phyloP scores from a whole-genome alignment of 257 asterid genomes.

The Solanum medicagineum region DNA sequence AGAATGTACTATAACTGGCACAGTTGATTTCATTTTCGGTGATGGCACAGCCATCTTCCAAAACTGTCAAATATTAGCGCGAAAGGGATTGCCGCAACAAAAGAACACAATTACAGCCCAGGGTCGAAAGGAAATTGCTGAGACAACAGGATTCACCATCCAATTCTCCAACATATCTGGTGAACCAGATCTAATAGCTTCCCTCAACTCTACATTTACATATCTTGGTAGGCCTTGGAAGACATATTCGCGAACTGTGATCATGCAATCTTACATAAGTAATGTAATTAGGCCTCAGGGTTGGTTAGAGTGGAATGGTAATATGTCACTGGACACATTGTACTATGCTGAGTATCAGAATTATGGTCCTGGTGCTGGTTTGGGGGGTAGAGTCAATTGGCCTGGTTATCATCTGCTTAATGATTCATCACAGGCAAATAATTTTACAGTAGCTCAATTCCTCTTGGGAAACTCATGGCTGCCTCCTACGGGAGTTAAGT shows the following conservation, averaged over 20 bases:
- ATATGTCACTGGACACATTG: conserved; percentile 24
- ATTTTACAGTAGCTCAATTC: conserved; percentile 35
- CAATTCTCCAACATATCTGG: conserved; percentile 39
- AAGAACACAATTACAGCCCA: conserved; percentile 59
- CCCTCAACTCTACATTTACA: conserved; percentile 22
- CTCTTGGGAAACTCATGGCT: conserved; percentile 43
- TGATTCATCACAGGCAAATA: conserved; percentile 19
- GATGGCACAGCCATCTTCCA: conserved; percentile 39
- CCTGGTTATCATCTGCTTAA: conserved; percentile 36
- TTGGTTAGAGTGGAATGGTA: conserved; percentile 50
- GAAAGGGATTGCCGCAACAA: conserved; percentile 37
- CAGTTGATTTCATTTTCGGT: conserved; percentile 50
- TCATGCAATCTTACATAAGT: conserved; percentile 43
- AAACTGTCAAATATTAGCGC: conserved; percentile 23
- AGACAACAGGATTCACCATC: conserved; percentile 35
- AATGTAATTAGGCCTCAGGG: conserved; percentile 33
- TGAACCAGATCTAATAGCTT: conserved; percentile 18
- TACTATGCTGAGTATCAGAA: conserved; percentile 43
- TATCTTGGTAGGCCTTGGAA: conserved; percentile 55
- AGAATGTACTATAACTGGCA: conserved; percentile 43
- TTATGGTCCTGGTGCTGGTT: conserved; percentile 38
- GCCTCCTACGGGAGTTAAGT: conserved; percentile 50
- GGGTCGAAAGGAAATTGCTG: conserved; percentile 21
- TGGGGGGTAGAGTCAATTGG: conserved; percentile 35
- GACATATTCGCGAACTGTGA: conserved; percentile 32